Evolutionary conservation across 75 land plant species (phyloP).

Genomic region (Selaginella tamariscina): DNA sequence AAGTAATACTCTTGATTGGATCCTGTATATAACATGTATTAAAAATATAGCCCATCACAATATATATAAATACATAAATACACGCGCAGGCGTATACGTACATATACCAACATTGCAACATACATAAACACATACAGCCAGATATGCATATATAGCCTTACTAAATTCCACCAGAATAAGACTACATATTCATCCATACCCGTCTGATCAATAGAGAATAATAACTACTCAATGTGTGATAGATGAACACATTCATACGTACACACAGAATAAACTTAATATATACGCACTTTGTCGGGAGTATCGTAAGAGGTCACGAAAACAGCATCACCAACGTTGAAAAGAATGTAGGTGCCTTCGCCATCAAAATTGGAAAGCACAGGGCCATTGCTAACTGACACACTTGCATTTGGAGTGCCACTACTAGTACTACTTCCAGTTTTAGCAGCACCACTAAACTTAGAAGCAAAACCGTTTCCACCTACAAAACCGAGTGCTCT

Average conservation of each 20-base stretch:
- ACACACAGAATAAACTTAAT: not conserved
- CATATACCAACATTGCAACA: no score
- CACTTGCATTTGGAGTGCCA: conserved; percentile 32
- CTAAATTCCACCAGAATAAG: no score
- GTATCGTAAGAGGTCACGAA: conserved; percentile 81
- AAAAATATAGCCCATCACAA: not conserved
- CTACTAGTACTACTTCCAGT: no score
- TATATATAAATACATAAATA: no score
- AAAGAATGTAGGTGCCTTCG: conserved; percentile 77
- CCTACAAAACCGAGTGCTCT: conserved; percentile 72
- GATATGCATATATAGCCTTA: no score
- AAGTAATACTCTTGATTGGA: conserved; percentile 76
- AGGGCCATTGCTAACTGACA: conserved; percentile 32
- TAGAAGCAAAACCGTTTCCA: conserved; percentile 47
- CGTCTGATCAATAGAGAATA: no score
- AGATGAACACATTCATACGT: no score
- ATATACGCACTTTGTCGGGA: conserved; percentile 62
- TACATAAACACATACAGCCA: no score
- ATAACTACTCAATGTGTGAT: no score
- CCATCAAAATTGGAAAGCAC: conserved; percentile 62
- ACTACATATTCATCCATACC: no score
- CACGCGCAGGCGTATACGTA: no score
- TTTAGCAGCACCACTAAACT: conserved; percentile 19
- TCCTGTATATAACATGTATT: conserved; percentile 40
- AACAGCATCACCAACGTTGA: conserved; percentile 84